These are phyloP conservation scores for Tolypocladium ophioglossoides DNA, from an alignment of 2,329 filamentous ascomycete genomes.

Conservation along the genomic window DNA sequence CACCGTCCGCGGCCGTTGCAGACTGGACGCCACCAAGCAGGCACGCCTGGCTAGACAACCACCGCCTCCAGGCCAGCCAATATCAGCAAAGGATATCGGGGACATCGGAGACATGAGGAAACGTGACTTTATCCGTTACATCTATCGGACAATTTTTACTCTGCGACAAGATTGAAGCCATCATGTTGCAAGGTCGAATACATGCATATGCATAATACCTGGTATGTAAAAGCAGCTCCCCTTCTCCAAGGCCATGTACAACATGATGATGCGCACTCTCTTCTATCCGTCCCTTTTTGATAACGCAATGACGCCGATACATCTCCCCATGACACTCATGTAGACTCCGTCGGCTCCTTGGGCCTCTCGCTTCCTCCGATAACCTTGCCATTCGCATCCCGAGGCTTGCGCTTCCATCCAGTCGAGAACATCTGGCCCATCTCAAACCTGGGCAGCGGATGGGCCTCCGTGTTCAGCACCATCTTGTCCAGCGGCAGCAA, in stretches of 20 bases:
- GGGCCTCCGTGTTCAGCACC: slow-evolving; percentile 94
- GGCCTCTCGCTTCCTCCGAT: slow-evolving; percentile 6
- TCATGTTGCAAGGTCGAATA: neutral
- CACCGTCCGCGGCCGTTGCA: too few species aligned
- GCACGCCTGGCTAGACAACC: too few species aligned
- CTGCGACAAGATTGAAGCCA: too few species aligned
- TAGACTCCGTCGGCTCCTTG: neutral
- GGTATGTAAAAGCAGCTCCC: neutral
- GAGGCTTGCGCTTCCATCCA: slow-evolving; percentile 65
- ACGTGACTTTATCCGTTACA: rapidly evolving
- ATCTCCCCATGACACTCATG: neutral
- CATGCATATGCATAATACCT: neutral
- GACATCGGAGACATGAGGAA: neutral
- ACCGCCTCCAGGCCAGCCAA: too few species aligned
- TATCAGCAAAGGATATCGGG: neutral
- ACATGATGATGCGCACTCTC: neutral
- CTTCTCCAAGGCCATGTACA: neutral
- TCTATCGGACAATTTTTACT: neutral
- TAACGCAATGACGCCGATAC: too few species aligned
- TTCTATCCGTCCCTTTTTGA: neutral
- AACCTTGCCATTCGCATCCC: slow-evolving; percentile 35
- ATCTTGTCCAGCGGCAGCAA: slow-evolving; percentile 76
- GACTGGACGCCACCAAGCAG: too few species aligned
- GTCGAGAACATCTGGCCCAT: slow-evolving; percentile 68
- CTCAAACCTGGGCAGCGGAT: slow-evolving; percentile 80